phyloP scores from a whole-genome alignment of 768 basidiomycete genomes.

The Lentinula aciculospora region DNA sequence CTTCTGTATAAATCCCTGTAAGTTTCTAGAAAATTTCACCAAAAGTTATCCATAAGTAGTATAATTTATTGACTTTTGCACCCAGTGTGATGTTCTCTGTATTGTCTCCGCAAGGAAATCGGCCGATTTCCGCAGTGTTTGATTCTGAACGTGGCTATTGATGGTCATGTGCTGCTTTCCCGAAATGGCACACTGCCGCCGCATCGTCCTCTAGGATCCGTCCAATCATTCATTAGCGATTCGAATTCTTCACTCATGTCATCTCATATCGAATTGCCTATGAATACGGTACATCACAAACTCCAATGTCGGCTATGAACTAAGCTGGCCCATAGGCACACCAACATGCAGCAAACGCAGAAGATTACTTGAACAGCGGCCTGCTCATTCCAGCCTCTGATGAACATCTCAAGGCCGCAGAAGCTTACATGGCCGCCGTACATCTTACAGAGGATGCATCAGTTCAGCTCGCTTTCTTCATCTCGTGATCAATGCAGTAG shows the following conservation, averaged over 20 bases:
- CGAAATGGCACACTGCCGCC: too few relatives aligned
- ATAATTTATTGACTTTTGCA: too few relatives aligned
- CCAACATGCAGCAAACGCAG: slow-evolving; percentile 76
- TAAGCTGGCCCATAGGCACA: slow-evolving; percentile 52
- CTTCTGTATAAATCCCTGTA: too few relatives aligned
- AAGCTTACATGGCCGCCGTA: slow-evolving; percentile 67
- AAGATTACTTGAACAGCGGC: slow-evolving; percentile 62
- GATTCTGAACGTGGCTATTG: too few relatives aligned
- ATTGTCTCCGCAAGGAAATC: too few relatives aligned
- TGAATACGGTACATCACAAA: slow-evolving; percentile 40
- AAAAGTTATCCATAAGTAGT: too few relatives aligned
- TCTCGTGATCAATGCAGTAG: slow-evolving; percentile 3
- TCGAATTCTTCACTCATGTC: slow-evolving; percentile 15
- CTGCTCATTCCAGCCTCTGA: slow-evolving; percentile 67
- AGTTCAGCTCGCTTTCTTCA: slow-evolving; percentile 32
- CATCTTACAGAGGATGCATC: slow-evolving; percentile 71
- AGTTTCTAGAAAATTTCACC: too few relatives aligned
- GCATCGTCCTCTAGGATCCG: not conserved
- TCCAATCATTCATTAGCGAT: too few relatives aligned
- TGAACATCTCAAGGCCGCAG: slow-evolving; percentile 72
- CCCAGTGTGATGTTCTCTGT: too few relatives aligned
- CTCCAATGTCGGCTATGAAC: not conserved
- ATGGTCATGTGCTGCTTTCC: too few relatives aligned
- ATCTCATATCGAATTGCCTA: slow-evolving; percentile 36
- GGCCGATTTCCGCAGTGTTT: too few relatives aligned